Base-by-base conservation (phyloP, 495 filamentous ascomycete genomes). In the Lentithecium fluviatile region DNA sequence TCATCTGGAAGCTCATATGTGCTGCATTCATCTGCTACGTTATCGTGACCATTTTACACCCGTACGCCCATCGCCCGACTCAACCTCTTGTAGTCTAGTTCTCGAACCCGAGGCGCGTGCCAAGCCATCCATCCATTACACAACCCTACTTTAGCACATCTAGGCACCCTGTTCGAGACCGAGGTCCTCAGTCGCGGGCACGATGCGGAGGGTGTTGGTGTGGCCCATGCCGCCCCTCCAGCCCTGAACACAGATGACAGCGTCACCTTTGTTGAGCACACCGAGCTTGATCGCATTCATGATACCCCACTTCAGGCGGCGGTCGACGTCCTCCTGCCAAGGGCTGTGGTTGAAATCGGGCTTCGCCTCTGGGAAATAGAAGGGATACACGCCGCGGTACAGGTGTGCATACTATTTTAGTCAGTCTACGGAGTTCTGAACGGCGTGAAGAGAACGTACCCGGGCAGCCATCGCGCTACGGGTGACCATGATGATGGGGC, bases 311-410 rank as follows among this genome's bases (percentile, higher is more conserved):
- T 89, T 94, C 66, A 97, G 88, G 69, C 94, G 89, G 70, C 87
- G 82, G 78, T 98, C 94, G 66, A 98, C 94, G 76, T 98, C 95
- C 79, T 97, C 90, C 78, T 98, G 95, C 94, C 94, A 98, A 73
- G 92, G 87, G 69, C 85, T 85, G 68, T 78, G 80, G 68, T 77
- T 77, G 79, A 97, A 98, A 78, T 98, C 88, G 52, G 94, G 95
- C 84, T 97, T 97, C 57, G 79, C 75, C 79, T 96, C 87, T 47
- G 88, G 83, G 81, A 96, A 98, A 63, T 87, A 80, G 87, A 97
- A 97, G 19, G 94, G 94, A 74, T 96, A 98, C 50, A 97, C 92
- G 63, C 95, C 94, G 67, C 94, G 94, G 78, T 97, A 97, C 70
- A 98, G 77, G 76, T 97, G 94, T 50, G 87, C 89, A 76, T 91